A percentile compares a stretch with the other conserved stretches of the same genome.
phyloP scores from a whole-genome alignment of 148 eudicot species.

The Persicaria maculosa region DNA sequence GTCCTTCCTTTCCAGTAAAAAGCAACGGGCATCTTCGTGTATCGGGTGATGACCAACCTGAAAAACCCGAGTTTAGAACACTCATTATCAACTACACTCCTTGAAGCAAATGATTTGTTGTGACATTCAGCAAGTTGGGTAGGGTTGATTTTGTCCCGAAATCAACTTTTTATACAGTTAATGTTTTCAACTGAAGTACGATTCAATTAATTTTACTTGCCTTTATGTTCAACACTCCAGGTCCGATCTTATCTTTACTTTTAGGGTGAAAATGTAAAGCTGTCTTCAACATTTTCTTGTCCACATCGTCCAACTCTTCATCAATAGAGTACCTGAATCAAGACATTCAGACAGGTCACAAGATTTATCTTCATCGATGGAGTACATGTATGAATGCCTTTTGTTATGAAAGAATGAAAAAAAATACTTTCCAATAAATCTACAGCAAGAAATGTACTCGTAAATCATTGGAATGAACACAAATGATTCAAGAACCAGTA shows the following conservation, averaged over 20 bases:
- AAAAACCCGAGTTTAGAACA: too few species aligned
- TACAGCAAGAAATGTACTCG: background rate
- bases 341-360: conserved; percentile 11
- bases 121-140: too few species aligned
- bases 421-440: background rate
- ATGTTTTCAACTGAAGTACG: too few species aligned
- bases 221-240: conserved; percentile 59
- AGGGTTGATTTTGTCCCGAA: too few species aligned
- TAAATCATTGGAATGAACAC: too few species aligned
- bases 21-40: conserved; percentile 54
- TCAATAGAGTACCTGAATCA: conserved; percentile 52
- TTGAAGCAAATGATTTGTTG: too few species aligned
- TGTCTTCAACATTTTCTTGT: conserved; percentile 37
- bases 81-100: too few species aligned
- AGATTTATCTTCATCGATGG: too few species aligned
- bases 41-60: conserved; percentile 61
- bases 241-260: conserved; percentile 63
- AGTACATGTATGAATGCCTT: too few species aligned
- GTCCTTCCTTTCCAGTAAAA: conserved; percentile 49
- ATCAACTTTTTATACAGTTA: too few species aligned
- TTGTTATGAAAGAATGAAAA: too few species aligned
- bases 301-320: conserved; percentile 40
- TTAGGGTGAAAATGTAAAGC: conserved; percentile 75
- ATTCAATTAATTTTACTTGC: conserved; percentile 22
- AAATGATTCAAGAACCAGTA: background rate